These are phyloP conservation scores for Aureobasidium sp. DNA, from an alignment of 2,329 filamentous ascomycete species.

Conservation along the genomic window DNA sequence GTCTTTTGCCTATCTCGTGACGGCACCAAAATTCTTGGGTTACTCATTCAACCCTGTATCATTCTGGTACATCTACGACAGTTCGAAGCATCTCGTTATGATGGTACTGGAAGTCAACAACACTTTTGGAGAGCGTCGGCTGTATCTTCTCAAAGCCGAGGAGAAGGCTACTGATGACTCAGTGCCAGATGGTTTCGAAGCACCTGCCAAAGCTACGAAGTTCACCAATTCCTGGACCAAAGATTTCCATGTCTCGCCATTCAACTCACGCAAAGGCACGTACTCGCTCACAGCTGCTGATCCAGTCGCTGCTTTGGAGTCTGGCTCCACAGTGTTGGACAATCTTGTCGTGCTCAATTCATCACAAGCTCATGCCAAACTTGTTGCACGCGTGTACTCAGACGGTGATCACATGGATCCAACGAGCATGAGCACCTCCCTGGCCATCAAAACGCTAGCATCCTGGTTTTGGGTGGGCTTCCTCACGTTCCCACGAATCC, in stretches of 20 bases:
- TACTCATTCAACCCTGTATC: conserved; percentile 71
- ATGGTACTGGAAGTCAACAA: conserved; percentile 72
- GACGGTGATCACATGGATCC: conserved; percentile 47
- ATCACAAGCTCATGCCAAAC: conserved; percentile 53
- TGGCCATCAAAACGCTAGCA: conserved; percentile 25
- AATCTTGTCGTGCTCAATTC: conserved; percentile 56
- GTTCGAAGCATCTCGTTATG: conserved; percentile 49
- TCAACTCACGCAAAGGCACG: conserved; percentile 52
- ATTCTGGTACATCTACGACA: conserved; percentile 70
- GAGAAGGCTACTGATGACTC: conserved; percentile 12
- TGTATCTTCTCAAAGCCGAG: conserved; percentile 53
- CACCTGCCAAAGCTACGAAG: conserved; percentile 19
- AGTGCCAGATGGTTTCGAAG: conserved; percentile 5
- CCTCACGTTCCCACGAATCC: conserved; percentile 58
- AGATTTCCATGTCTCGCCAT: conserved; percentile 70
- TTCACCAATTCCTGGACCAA: conserved; percentile 56
- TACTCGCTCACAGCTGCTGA: conserved; percentile 43
- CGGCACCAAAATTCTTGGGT: conserved; percentile 60
- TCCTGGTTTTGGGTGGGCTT: conserved; percentile 63
- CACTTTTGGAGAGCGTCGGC: conserved; percentile 64
- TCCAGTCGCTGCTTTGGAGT: conserved; percentile 29
- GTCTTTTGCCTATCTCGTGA: conserved; percentile 63
- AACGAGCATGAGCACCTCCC: conserved; percentile 32
- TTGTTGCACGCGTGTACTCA: conserved; percentile 55
- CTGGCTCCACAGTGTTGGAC: conserved; percentile 38